Evolutionary conservation across 108 stramenopile genomes (phyloP), one percentile per base, ranked within the genome.

Genomic region (Mediolabrus comicus): DNA sequence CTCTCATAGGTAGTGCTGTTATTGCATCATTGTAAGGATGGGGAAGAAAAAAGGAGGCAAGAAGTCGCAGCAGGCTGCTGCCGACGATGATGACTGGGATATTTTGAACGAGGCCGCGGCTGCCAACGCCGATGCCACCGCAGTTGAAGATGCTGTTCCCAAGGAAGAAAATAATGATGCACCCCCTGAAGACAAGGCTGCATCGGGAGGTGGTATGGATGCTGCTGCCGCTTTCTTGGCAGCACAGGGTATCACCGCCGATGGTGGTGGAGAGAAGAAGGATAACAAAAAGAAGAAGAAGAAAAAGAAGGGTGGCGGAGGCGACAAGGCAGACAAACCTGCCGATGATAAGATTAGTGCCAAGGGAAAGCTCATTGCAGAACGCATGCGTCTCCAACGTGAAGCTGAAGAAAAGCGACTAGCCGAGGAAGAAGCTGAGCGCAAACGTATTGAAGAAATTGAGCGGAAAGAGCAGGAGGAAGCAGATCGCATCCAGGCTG

Each of bases 241-340:
- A 0, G 85, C 91, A 8, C 83, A 87, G 53, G 91, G 88, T 13
- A 66, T 92, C 14, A 75, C 72, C 14, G 58, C 22, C 19, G 84
- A 62, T 14, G 90, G 67, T 24, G 87, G 69, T 4, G 90, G 67
- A 10, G 83, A 49, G 3, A 74, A 59, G 3, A 83, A 53, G 26
- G 67, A 65, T 9, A 84, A 86, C 34, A 89, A 95, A 67, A 89
- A 95, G 74, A 92, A 93, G 74, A 96, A 96, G 71, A 96, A 91
- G 72, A 93, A 92, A 65, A 81, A 81, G 63, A 74, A 41, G 62
- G 74, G 19, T 24, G 76, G 60, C 13, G 86, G 68, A 64, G 80
- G 65, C 43, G 83, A 74, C 24, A 75, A 76, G 65, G 80, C 72
- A 27, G 79, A 77, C 52, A 80, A 84, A 83, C 74, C 76, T 19